Base-by-base conservation (phyloP, 768 basidiomycete species). In the Serendipita sp. region DNA sequence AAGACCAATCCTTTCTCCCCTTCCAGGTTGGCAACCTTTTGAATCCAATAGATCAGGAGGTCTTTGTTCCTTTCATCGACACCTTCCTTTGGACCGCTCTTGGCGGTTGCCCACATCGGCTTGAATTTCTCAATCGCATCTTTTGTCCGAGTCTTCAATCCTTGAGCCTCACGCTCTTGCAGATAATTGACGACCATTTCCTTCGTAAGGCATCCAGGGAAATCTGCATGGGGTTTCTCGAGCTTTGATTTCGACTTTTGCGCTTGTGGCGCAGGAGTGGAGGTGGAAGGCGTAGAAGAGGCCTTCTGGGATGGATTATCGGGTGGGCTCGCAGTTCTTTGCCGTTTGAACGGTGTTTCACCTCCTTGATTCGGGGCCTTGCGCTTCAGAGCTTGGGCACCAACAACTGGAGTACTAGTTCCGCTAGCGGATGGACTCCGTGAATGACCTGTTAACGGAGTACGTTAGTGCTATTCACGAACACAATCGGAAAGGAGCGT, bases 1-100 rank as follows among this genome's bases (percentile, higher is more conserved):
- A 63, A 64, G 70, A 28, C 60, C 72, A 48, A 65, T 72, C 64
- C 61, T 30, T 20, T 61, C 14, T 64, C 64, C 31, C 62, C 64
- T 31, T 20, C 42, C 48, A 65, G 61, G 51, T 42, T 63, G 44
- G 44, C 58, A 22, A 48, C 42, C 17, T 60, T 43, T 20, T 42
- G 28, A 45, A 58, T 33, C 53, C 53, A 58, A 26, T 58, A 34
- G 11, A 31, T 33, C 53, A 58, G 31, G 30, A 58, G 53, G 11
- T 58, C 53, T 31, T 58, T 58, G 26, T 58, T 58, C 17, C 53
- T 24, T n/a, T 24, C 53, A n/a, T 58, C 53, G 4, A 20, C 53
- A 2, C 53, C 53, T 33, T 58, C 53, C 31, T 58, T 58, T n/a
- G 53, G 17, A n/a, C 53, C 33, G 11, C n/a, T 28, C 26, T 34